Evolutionary conservation across 352 stramenopile species (phyloP), one percentile per base, ranked within the genome.

Genomic region (Elongisporangium undulatum): DNA sequence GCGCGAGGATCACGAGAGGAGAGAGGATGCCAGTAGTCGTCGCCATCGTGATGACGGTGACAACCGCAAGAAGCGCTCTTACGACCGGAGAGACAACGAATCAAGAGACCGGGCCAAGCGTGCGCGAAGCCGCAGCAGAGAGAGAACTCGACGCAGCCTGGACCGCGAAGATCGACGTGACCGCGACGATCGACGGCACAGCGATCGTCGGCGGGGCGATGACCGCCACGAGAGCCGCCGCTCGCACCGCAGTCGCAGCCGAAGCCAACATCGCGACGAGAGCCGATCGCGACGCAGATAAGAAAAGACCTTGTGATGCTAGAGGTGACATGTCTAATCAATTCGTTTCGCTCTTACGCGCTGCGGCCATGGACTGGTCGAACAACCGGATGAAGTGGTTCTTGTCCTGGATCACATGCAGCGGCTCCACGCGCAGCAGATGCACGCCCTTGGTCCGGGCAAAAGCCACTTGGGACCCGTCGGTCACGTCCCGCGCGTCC

Each of bases 401-500:
- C 0, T 79, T 66, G 39, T 69, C 61, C 16, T 64, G 67, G 19
- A 93, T 87, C 5, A 73, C 79, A 6, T 90, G 74, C 13, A 93
- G 65, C 1, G 83, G 79, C 49, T 91, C 81, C 1, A 93, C 79
- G 13, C 77, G 77, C 66, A 91, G 58, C 22, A 93, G 55, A 56
- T 86, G 51, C 0, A 75, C 48, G n/a, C 87, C 77, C 19, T 72
- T 66, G 7, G 72, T 72, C 0, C 62, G 29, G 0, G 71, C 61
- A 59, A 85, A 91, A 4, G 52, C 23, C 16, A 90, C 8, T 2
- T 69, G 21, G 3, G 50, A 26, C 8, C 65, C 58, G 17, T 74
- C 68, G 4, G 69, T 64, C 19, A 67, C 69, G 10, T 62, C 51
- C 12, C 84, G 67, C 12, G 67, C 79, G 45, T 93, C 84, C 15